phyloP scores from a whole-genome alignment of 257 asterid genomes.

The Solanum phureja region DNA sequence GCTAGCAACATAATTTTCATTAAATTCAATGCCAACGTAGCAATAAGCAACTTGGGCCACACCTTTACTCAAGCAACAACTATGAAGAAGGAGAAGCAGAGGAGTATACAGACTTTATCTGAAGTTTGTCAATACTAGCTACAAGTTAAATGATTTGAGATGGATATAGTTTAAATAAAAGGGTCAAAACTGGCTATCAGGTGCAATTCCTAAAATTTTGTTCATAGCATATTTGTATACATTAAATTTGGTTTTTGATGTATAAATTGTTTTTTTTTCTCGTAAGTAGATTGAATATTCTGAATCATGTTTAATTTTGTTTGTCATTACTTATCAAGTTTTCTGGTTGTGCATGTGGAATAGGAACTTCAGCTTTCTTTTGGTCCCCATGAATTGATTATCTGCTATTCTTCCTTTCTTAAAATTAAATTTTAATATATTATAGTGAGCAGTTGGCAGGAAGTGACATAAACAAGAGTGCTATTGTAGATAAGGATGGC shows the following conservation, averaged over 20 bases:
- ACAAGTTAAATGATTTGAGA: background rate
- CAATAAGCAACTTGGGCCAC: background rate
- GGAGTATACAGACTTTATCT: background rate
- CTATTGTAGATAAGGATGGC: slow-evolving; percentile 74
- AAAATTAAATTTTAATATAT: background rate
- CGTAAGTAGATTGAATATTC: background rate
- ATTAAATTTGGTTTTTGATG: background rate
- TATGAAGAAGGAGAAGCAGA: background rate
- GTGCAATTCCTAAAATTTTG: background rate
- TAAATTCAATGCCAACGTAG: background rate
- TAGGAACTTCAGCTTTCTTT: background rate
- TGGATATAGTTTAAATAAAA: background rate
- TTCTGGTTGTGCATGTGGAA: background rate
- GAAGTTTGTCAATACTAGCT: background rate
- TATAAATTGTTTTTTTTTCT: background rate
- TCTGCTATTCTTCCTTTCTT: background rate
- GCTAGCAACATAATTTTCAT: background rate
- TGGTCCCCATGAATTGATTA: background rate
- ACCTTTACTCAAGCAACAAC: background rate
- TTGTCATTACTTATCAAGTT: background rate
- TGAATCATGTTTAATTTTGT: background rate
- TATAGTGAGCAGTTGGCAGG: slow-evolving; percentile 73
- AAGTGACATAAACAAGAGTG: slow-evolving; percentile 74
- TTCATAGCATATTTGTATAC: background rate
- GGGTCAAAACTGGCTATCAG: background rate